Evolutionary conservation across 2,329 filamentous ascomycete genomes (phyloP), one percentile per base, ranked within the genome.

Genomic region (Sarocladium strictum): DNA sequence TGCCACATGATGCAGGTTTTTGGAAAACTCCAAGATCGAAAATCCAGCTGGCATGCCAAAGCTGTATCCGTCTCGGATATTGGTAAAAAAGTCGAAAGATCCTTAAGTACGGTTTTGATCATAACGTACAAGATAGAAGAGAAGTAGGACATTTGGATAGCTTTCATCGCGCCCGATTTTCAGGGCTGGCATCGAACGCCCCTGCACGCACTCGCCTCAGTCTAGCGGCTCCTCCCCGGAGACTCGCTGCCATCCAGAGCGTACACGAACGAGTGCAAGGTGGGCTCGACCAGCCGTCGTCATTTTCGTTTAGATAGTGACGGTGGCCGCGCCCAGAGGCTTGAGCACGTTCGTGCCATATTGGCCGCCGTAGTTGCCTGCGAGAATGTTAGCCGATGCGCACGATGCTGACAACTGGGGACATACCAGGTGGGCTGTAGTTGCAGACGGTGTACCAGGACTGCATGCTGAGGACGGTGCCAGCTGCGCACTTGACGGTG

Each of bases 361-460:
- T 27, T 65, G 58, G 57, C 78, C 79, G 40, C 68, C 74, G 45
- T 77, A 71, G 69, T 84, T 83, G 61, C 80, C 79, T 79, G 26
- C 0, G 4, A 32, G 41, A 11, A n/a, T 17, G 21, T 47, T 24
- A 33, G 49, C 55, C 24, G 19, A 17, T n/a, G n/a, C n/a, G n/a
- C n/a, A n/a, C n/a, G n/a, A n/a, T n/a, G n/a, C n/a, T n/a, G n/a
- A n/a, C n/a, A n/a, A n/a, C 38, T 26, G n/a, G 49, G 26, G 26
- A 70, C 83, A 70, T 83, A 89, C 89, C 90, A 59, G 83, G 74
- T 58, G 84, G 79, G 61, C 73, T 75, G 76, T 96, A 96, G 80
- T 96, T 93, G 85, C 90, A 96, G 64, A 95, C 90, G 27, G 88
- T 92, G 76, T 83, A 90, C 72, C 81, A 84, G n/a, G 84, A 72